Conservation (phyloP, 1,284 basidiomycete species). For the Acaromyces ingoldii region DNA sequence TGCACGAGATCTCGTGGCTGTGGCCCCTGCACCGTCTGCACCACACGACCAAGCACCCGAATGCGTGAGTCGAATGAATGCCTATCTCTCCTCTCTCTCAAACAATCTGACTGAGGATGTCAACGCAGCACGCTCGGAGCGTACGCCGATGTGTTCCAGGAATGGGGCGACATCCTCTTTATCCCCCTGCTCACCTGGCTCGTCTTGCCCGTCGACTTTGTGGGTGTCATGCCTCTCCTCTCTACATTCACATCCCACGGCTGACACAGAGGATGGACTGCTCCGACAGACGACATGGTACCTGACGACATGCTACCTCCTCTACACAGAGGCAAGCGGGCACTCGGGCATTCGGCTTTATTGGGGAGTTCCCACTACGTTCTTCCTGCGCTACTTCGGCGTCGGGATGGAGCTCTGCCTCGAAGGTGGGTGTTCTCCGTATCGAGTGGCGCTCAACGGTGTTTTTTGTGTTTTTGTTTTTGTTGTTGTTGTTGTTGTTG, state of each 20-base stretch:
- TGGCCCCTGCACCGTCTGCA: slow-evolving; percentile 35
- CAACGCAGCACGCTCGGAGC: not conserved
- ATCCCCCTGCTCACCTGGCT: slow-evolving; percentile 15
- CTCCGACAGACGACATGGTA: slow-evolving; percentile 17
- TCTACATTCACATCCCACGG: too few species aligned
- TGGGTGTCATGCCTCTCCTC: too few species aligned
- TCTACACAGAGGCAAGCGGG: slow-evolving; percentile 39
- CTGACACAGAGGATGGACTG: too few species aligned
- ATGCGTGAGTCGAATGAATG: too few species aligned
- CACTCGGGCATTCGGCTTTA: slow-evolving; percentile 41
- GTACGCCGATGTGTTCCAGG: slow-evolving; percentile 1
- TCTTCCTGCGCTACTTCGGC: not conserved
- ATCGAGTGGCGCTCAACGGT: too few species aligned
- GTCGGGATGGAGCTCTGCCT: not conserved
- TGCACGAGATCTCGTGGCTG: slow-evolving; percentile 26
- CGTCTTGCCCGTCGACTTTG: slow-evolving; percentile 23
- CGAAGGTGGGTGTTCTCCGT: too few species aligned
- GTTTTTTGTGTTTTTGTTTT: too few species aligned
- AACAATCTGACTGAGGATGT: too few species aligned
- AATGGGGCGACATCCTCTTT: slow-evolving; percentile 29
- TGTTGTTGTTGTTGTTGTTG: too few species aligned
- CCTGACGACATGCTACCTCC: slow-evolving; percentile 22
- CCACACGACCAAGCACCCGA: slow-evolving; percentile 42
- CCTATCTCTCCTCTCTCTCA: slow-evolving; percentile 27
- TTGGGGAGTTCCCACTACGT: slow-evolving; percentile 4